These are phyloP conservation scores for Parastagonospora nodorum DNA, from an alignment of 2,329 filamentous ascomycete species.

Conservation along the genomic window DNA sequence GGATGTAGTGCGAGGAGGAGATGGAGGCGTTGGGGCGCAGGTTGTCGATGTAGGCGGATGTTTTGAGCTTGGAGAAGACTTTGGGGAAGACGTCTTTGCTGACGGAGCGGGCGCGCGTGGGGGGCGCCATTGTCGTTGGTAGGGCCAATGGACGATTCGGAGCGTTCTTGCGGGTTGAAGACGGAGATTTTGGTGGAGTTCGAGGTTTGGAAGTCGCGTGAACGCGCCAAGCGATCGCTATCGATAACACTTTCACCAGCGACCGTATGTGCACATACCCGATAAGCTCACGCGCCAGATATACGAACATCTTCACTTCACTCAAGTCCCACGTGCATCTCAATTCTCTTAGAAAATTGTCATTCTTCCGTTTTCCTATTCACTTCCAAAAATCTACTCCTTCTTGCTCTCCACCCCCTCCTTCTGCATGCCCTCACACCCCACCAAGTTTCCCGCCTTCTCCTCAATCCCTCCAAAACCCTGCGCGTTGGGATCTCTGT, in stretches of 20 bases:
- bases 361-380: not conserved
- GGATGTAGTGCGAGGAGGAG: slow-evolving; percentile 53
- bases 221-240: not conserved
- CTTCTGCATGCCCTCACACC: slow-evolving; percentile 71
- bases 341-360: not conserved
- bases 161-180: not conserved
- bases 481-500: slow-evolving; percentile 57
- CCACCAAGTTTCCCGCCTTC: slow-evolving; percentile 65
- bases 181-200: not conserved
- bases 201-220: not conserved
- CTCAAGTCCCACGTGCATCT: too few species aligned
- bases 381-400: slow-evolving; percentile 11
- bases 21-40: slow-evolving; percentile 39
- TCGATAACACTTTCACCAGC: not conserved
- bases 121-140: slow-evolving; percentile 33
- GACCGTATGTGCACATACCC: too few species aligned
- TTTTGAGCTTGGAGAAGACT: slow-evolving; percentile 71
- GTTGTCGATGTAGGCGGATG: slow-evolving; percentile 66
- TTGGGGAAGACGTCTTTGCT: slow-evolving; percentile 71
- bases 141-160: not conserved
- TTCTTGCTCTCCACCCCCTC: slow-evolving; percentile 40
- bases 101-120: slow-evolving; percentile 61
- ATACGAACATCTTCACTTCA: too few species aligned
- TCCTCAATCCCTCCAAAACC: slow-evolving; percentile 70
- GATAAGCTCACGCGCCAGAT: too few species aligned